Evolutionary conservation across 2,329 filamentous ascomycete genomes (phyloP).

Genomic region (Paraconiothyrium brasiliense): DNA sequence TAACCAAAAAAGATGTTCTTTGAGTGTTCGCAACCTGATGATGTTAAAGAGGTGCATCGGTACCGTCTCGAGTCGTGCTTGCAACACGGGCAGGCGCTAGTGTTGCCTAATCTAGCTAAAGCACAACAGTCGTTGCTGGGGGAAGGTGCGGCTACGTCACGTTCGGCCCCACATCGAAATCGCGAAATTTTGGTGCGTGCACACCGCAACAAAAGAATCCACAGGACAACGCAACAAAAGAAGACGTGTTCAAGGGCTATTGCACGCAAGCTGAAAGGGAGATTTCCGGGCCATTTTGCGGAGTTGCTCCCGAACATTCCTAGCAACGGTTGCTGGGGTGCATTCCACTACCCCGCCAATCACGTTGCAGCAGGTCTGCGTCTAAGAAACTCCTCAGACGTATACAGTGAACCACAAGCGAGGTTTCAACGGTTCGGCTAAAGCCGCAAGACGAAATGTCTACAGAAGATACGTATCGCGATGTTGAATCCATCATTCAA

Average conservation of each 20-base stretch:
- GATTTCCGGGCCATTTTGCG: background rate
- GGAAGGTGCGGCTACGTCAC: conserved; percentile 38
- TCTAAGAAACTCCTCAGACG: conserved; percentile 14
- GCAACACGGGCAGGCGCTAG: conserved; percentile 28
- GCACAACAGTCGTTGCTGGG: conserved; percentile 42
- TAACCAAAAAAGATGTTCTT: conserved; percentile 33
- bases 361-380: conserved; percentile 16
- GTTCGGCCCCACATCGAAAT: conserved; percentile 26
- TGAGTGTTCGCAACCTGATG: conserved; percentile 36
- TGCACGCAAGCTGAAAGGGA: conserved; percentile 13
- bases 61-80: conserved; percentile 15
- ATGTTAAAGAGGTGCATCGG: conserved; percentile 46
- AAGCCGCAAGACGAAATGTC: background rate
- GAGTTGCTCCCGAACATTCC: conserved; percentile 13
- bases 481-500: conserved; percentile 31
- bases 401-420: background rate
- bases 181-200: conserved; percentile 26
- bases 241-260: conserved; percentile 28
- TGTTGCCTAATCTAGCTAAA: conserved; percentile 33
- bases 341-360: conserved; percentile 29
- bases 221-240: conserved; percentile 14
- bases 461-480: conserved; percentile 7
- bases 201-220: conserved; percentile 26
- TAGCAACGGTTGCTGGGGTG: conserved; percentile 20
- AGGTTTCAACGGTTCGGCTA: background rate